Evolutionary conservation across 257 asterid genomes (phyloP).

Genomic region (Solanum bukasovii): DNA sequence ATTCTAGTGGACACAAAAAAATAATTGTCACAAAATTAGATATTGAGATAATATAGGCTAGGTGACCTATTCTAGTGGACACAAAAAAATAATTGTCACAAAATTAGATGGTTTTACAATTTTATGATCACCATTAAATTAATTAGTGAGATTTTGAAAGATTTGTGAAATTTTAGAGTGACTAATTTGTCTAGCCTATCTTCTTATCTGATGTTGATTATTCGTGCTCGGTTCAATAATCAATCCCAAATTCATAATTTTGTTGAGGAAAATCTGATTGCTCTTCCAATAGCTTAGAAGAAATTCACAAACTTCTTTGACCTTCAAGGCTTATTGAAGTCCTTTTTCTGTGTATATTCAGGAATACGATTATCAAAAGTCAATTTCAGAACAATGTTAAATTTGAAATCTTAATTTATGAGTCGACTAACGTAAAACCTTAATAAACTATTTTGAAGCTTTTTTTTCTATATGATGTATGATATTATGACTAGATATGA

Average conservation of each 20-base stretch:
- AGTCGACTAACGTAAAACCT: background rate
- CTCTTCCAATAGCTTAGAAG: background rate
- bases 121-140: background rate
- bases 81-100: background rate
- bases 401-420: background rate
- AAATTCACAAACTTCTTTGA: background rate
- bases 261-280: background rate
- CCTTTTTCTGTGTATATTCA: background rate
- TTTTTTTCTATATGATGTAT: background rate
- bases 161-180: background rate
- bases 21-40: background rate
- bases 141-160: background rate
- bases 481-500: background rate
- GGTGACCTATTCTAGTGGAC: background rate
- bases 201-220: background rate
- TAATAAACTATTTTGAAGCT: background rate
- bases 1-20: background rate
- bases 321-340: background rate
- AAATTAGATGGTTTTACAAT: background rate
- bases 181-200: background rate
- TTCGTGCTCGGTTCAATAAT: background rate
- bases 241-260: background rate
- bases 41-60: background rate
- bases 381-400: background rate
- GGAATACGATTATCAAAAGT: background rate